These are phyloP conservation scores for Gaeumannomyces sp. DNA, from an alignment of 2,329 filamentous ascomycete species.

Conservation along the genomic window DNA sequence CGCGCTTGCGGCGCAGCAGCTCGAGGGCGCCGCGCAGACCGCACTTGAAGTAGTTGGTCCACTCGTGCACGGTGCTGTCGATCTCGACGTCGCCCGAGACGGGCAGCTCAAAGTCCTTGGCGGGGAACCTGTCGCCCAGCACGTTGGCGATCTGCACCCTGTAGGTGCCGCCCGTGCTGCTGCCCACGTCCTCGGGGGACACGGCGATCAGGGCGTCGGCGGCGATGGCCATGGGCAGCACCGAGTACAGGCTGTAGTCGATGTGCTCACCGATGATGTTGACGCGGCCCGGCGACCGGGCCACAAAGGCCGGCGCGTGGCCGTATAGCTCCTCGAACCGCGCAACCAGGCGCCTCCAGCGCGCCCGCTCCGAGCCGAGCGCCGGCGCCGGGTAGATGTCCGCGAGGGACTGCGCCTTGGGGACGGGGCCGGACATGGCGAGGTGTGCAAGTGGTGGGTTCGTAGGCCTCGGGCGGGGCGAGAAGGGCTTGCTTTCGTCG, in stretches of 20 bases:
- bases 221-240: constrained; percentile 91
- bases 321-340: constrained; percentile 68
- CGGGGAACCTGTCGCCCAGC: constrained; percentile 66
- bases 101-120: constrained; percentile 67
- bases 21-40: constrained; percentile 77
- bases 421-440: constrained; percentile 56
- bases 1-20: constrained; percentile 63
- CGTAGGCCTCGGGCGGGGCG: not conserved
- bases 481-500: not conserved
- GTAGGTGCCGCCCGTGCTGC: constrained; percentile 45
- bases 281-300: constrained; percentile 86
- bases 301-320: constrained; percentile 68
- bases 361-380: constrained; percentile 56
- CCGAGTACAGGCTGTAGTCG: constrained; percentile 95
- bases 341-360: constrained; percentile 70
- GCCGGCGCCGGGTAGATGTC: constrained; percentile 80
- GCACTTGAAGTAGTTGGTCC: constrained; percentile 98
- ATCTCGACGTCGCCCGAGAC: constrained; percentile 57
- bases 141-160: constrained; percentile 77
- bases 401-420: constrained; percentile 65
- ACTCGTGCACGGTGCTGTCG: constrained; percentile 79
- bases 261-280: constrained; percentile 99
- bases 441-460: not conserved
- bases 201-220: constrained; percentile 88
- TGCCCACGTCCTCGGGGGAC: constrained; percentile 42